Evolutionary conservation across 176 grass and related monocot species (phyloP).

Genomic region (Echinochloa phyllopogon): DNA sequence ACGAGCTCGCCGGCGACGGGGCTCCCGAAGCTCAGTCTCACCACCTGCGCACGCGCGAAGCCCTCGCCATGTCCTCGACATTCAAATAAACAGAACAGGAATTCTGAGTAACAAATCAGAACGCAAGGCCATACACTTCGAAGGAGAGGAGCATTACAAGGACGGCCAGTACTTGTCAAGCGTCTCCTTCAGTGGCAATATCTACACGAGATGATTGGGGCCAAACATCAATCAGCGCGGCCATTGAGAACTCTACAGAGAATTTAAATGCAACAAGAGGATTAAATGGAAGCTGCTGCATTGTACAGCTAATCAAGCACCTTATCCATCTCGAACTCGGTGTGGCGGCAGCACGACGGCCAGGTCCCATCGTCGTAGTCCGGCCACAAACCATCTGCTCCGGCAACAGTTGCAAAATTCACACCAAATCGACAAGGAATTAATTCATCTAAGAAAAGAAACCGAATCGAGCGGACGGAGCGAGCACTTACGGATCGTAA

Average conservation of each 20-base stretch:
- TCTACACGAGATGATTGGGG: conserved; percentile 28
- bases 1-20: conserved; percentile 77
- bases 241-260: not conserved
- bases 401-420: not conserved
- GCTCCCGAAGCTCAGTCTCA: conserved; percentile 69
- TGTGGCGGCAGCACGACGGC: conserved; percentile 60
- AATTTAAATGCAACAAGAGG: not conserved
- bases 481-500: conserved; percentile 85
- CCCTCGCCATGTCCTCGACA: conserved; percentile 91
- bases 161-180: conserved; percentile 46
- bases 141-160: too few relatives aligned
- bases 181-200: conserved; percentile 37
- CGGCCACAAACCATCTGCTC: conserved; percentile 58
- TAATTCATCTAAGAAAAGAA: not conserved
- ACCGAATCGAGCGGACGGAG: not conserved
- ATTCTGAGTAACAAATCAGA: too few relatives aligned
- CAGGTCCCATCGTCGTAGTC: conserved; percentile 65
- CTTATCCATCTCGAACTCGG: conserved; percentile 54
- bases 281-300: not conserved
- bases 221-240: not conserved
- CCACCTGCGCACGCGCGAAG: conserved; percentile 76
- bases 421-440: not conserved
- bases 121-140: too few relatives aligned
- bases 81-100: too few relatives aligned
- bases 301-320: conserved; percentile 2